Percentiles rank a stretch among this genome's conserved stretches.
These are phyloP conservation scores for Kodamaea plutei DNA, from an alignment of 1,139 yeast genomes.

Conservation along the genomic window DNA sequence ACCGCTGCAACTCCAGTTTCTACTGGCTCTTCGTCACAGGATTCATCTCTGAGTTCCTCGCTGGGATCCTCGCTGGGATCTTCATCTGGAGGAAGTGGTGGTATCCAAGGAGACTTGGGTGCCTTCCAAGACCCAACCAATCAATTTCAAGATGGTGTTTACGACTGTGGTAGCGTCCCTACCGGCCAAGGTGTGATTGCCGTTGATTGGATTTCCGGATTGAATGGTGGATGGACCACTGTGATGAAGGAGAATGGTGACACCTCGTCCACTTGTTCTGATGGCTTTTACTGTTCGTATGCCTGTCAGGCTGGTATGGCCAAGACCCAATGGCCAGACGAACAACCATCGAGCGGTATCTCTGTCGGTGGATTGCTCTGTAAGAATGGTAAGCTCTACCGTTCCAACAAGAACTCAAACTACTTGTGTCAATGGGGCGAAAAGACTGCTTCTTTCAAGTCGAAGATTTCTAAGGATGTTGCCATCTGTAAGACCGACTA, in stretches of 20 bases:
- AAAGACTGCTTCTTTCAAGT: constrained; percentile 56
- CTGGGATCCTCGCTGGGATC: constrained; percentile 5
- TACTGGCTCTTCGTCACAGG: constrained; percentile 10
- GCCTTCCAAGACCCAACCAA: constrained; percentile 49
- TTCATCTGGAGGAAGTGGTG: constrained; percentile 19
- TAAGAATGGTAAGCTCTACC: constrained; percentile 65
- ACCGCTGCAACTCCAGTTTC: constrained; percentile 15
- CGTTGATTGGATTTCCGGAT: constrained; percentile 49
- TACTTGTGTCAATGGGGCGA: constrained; percentile 78
- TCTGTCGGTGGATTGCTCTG: constrained; percentile 78
- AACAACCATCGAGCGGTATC: constrained; percentile 69
- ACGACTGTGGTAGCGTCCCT: constrained; percentile 59
- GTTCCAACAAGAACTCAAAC: constrained; percentile 52
- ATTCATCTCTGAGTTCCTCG: constrained; percentile 10
- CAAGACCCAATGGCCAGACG: constrained; percentile 80
- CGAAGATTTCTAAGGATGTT: constrained; percentile 52
- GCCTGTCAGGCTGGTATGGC: constrained; percentile 92
- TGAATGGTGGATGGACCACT: constrained; percentile 70
- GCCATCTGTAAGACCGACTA: constrained; percentile 85
- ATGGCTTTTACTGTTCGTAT: constrained; percentile 77
- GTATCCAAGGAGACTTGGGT: constrained; percentile 53
- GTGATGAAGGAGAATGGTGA: constrained; percentile 60
- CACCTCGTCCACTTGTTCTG: constrained; percentile 64
- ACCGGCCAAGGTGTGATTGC: constrained; percentile 72
- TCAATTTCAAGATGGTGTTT: constrained; percentile 59